Percentiles rank a stretch among this genome's conserved stretches.
These are phyloP conservation scores for Malus hybrid DNA, from an alignment of 331 rosid genomes.

Conservation along the genomic window DNA sequence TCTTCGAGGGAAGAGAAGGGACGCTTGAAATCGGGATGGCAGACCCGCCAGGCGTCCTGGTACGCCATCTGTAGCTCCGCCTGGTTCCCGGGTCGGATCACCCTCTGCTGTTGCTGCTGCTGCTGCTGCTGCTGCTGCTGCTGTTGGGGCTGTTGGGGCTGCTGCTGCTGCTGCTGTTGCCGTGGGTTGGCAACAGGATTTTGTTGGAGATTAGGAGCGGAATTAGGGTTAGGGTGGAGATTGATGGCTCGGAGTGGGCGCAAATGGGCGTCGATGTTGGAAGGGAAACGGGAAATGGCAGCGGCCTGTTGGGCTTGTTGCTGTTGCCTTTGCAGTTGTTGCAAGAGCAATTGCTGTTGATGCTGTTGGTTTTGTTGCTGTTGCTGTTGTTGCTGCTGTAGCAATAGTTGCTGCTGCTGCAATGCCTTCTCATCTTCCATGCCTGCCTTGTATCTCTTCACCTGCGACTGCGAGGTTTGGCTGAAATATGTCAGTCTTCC, in stretches of 20 bases:
- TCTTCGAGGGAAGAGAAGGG: constrained; percentile 86
- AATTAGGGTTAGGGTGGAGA: constrained; percentile 43
- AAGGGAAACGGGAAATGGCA: constrained; percentile 83
- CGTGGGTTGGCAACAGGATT: constrained; percentile 48
- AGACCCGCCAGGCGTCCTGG: constrained; percentile 93
- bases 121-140: constrained; percentile 25
- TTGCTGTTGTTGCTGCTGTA: constrained; percentile 1
- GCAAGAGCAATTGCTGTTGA: constrained; percentile 34
- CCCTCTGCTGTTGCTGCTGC: constrained; percentile 42
- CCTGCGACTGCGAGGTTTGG: not conserved
- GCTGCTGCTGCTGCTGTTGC: constrained; percentile 21
- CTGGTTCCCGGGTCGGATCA: constrained; percentile 66
- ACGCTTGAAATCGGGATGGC: constrained; percentile 89
- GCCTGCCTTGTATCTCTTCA: not conserved
- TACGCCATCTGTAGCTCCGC: constrained; percentile 89
- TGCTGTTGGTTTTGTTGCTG: constrained; percentile 19
- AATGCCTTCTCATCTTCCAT: constrained; percentile 69
- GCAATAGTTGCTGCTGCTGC: constrained; percentile 19
- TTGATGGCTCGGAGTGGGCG: constrained; percentile 69
- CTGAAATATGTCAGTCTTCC: too few species aligned
- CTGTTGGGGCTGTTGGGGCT: constrained; percentile 28
- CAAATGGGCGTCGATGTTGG: constrained; percentile 86
- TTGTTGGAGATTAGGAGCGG: constrained; percentile 34
- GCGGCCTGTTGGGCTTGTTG: constrained; percentile 64
- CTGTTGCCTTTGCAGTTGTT: constrained; percentile 32